A percentile compares a stretch with the other conserved stretches of the same genome.
These are phyloP conservation scores for Phytophthora sansomeana DNA, from an alignment of 352 stramenopile genomes.

Conservation along the genomic window DNA sequence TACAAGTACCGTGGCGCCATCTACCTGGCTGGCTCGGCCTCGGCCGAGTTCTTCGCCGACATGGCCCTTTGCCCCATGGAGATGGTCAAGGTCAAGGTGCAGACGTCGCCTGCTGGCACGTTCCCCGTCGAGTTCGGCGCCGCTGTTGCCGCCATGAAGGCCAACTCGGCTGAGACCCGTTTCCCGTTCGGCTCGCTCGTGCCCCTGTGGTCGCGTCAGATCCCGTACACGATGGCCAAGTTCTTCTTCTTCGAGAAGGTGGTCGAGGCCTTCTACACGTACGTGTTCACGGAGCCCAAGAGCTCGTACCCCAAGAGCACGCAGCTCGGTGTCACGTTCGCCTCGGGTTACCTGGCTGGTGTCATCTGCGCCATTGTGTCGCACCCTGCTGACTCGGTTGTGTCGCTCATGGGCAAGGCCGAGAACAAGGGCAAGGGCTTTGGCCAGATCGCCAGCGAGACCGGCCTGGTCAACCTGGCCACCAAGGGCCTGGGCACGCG, in stretches of 20 bases:
- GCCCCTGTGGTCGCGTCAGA: constrained; percentile 92
- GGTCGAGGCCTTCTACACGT: constrained; percentile 88
- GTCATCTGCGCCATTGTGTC: constrained; percentile 99
- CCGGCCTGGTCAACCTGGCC: constrained; percentile 77
- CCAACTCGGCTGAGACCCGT: constrained; percentile 86
- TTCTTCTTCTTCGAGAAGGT: constrained; percentile 98
- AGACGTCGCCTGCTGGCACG: constrained; percentile 90
- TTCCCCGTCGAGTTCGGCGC: constrained; percentile 91
- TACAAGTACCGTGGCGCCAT: constrained; percentile 94
- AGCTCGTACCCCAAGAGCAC: constrained; percentile 92
- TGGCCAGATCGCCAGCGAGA: constrained; percentile 88
- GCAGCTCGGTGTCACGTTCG: constrained; percentile 97
- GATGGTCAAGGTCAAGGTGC: constrained; percentile 96
- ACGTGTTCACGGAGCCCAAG: constrained; percentile 93
- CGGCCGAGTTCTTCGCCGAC: constrained; percentile 95
- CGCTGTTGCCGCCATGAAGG: constrained; percentile 90
- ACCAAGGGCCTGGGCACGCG: constrained; percentile 92
- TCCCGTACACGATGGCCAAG: constrained; percentile 99
- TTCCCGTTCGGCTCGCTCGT: constrained; percentile 94
- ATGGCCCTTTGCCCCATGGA: constrained; percentile 95
- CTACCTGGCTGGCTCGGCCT: constrained; percentile 93
- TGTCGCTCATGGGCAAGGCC: constrained; percentile 96
- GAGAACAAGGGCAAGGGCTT: constrained; percentile 93
- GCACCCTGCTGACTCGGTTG: constrained; percentile 98
- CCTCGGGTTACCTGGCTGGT: constrained; percentile 99